Evolutionary conservation across 2,329 filamentous ascomycete species (phyloP), one percentile per base, ranked within the genome.

Genomic region (Gremmenia infestans): DNA sequence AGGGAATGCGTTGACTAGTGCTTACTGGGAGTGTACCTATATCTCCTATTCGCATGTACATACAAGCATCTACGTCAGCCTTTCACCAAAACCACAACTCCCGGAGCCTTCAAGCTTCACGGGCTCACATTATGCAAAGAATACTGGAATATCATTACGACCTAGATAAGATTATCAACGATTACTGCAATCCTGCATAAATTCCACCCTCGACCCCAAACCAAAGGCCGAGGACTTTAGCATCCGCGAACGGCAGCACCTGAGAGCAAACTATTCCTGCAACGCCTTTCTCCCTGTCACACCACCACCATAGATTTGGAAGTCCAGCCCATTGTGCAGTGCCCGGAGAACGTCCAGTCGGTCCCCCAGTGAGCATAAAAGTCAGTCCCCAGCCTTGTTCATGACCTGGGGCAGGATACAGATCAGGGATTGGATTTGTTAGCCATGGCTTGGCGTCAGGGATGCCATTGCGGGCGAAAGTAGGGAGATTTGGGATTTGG

Each of bases 341-440:
- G 2, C 74, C 72, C 2, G 60, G 68, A 0, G 79, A 79, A 8
- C 82, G 73, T 0, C 83, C 82, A 2, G 82, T 81, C 1, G 75
- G 76, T 0, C 76, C 75, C 23, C 57, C 55, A 15, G 69, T 80
- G 12, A 84, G 67, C 75, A 85, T 80, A 49, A 83, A 82, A 0
- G 75, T 78, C 35, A 88, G 70, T 0, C 83, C 83, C 83, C 83
- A 88, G 11, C 86, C 86, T 64, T 87, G 83, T 64, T 87, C 82
- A 0, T 83, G 79, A 43, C 74, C 57, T 0, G 28, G 28, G 9
- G 68, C 65, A 0, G 69, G 48, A 1, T 74, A 66, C 0, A 74
- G 74, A 61, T 80, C 79, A 0, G 74, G 70, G 1, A 78, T 58
- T 0, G 69, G 65, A 60, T 80, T 79, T 2, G 76, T 75, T 8